phyloP scores from a whole-genome alignment of 306 rosid species.

The Rosa chinensis region DNA sequence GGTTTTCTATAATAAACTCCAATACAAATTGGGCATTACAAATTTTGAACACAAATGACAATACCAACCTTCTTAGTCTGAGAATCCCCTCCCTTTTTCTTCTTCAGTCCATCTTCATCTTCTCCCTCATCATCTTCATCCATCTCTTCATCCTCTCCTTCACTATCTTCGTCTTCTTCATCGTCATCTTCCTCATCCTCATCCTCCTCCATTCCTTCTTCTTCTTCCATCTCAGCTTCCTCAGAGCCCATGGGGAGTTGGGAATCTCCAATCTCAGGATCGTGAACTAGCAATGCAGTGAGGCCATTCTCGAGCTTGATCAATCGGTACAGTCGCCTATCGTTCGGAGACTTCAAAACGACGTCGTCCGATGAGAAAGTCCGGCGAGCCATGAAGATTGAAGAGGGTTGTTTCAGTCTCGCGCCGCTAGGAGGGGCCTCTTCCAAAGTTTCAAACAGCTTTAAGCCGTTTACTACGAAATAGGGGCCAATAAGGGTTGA shows the following conservation, averaged over 20 bases:
- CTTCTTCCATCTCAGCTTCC: conserved; percentile 30
- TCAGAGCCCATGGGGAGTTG: conserved; percentile 19
- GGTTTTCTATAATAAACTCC: not conserved
- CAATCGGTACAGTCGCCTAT: not conserved
- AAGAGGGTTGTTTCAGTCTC: not conserved
- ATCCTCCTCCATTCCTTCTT: conserved; percentile 9
- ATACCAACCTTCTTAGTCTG: conserved; percentile 79
- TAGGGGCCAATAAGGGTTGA: no score
- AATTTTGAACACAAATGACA: not conserved
- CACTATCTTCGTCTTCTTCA: not conserved
- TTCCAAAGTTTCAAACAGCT: no score
- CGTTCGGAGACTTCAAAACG: conserved; percentile 7
- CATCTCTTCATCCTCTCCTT: not conserved
- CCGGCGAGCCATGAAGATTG: not conserved
- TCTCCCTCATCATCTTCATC: conserved; percentile 23
- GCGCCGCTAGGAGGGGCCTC: not conserved
- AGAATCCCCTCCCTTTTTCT: conserved; percentile 41
- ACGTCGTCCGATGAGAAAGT: conserved; percentile 5
- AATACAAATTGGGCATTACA: conserved; percentile 15
- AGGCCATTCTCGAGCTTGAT: conserved; percentile 2
- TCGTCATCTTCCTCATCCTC: conserved; percentile 14
- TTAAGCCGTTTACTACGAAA: no score
- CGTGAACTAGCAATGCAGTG: conserved; percentile 9
- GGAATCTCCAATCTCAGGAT: conserved; percentile 17
- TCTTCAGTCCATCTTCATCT: conserved; percentile 29